A percentile compares a stretch with the other conserved stretches of the same genome.
phyloP scores from a whole-genome alignment of 1,139 yeast genomes.

The Hansenula sp. region DNA sequence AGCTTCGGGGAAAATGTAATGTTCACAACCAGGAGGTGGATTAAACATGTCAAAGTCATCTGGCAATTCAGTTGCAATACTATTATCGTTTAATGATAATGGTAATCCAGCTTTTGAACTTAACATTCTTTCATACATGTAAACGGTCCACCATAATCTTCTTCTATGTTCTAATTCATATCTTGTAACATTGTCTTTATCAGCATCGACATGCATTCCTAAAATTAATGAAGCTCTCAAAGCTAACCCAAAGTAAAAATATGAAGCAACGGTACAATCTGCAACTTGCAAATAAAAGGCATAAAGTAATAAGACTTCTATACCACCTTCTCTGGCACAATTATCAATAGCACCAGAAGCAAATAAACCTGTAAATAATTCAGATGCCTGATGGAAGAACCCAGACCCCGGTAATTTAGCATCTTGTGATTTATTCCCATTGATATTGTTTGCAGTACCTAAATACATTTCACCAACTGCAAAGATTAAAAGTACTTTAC shows the following conservation, averaged over 20 bases:
- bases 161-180: constrained; percentile 77
- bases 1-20: constrained; percentile 76
- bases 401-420: constrained; percentile 69
- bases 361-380: constrained; percentile 67
- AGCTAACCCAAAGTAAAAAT: constrained; percentile 77
- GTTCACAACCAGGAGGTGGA: constrained; percentile 55
- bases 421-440: constrained; percentile 33
- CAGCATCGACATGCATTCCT: constrained; percentile 85
- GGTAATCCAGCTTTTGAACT: constrained; percentile 86
- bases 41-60: constrained; percentile 60
- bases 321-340: constrained; percentile 73
- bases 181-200: constrained; percentile 55
- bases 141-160: constrained; percentile 89
- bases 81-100: constrained; percentile 70
- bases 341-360: constrained; percentile 79
- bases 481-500: constrained; percentile 68
- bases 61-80: constrained; percentile 73
- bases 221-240: constrained; percentile 66
- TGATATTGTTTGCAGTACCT: constrained; percentile 55
- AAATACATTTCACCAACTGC: constrained; percentile 85
- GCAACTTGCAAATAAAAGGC: constrained; percentile 84
- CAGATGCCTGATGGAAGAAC: constrained; percentile 72
- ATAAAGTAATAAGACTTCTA: constrained; percentile 72
- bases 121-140: constrained; percentile 83
- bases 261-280: constrained; percentile 79